These are phyloP conservation scores for Fusarium tjaetaba DNA, from an alignment of 2,329 filamentous ascomycete genomes.

Conservation along the genomic window DNA sequence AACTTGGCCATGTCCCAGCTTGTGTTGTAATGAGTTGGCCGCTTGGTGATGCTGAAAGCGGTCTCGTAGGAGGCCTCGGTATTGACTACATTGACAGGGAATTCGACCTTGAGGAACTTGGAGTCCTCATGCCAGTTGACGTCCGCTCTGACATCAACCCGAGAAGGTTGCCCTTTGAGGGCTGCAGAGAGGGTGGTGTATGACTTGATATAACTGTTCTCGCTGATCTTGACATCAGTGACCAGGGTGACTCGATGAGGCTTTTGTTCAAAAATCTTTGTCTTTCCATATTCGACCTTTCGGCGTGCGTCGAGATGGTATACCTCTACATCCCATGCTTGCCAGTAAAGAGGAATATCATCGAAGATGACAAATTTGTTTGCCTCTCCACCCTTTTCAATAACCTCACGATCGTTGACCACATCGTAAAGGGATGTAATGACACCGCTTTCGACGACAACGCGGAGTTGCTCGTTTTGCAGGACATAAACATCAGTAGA, in stretches of 20 bases:
- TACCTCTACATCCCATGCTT: constrained; percentile 98
- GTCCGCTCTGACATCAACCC: constrained; percentile 81
- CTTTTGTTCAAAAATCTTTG: constrained; percentile 75
- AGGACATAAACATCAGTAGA: constrained; percentile 76
- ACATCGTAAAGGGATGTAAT: constrained; percentile 89
- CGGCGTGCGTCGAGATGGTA: constrained; percentile 90
- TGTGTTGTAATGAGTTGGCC: constrained; percentile 98
- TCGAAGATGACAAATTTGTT: constrained; percentile 96
- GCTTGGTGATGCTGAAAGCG: constrained; percentile 86
- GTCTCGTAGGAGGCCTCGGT: constrained; percentile 96
- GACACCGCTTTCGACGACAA: constrained; percentile 77
- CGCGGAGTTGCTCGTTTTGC: constrained; percentile 78
- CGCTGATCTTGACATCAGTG: constrained; percentile 88
- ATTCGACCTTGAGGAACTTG: constrained; percentile 99
- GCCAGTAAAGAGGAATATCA: constrained; percentile 97
- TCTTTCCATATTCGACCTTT: constrained; percentile 75
- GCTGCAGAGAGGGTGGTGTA: constrained; percentile 82
- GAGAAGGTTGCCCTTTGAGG: constrained; percentile 66
- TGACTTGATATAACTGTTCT: constrained; percentile 85
- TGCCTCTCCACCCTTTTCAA: constrained; percentile 78
- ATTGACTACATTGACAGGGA: constrained; percentile 90
- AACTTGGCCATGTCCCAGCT: constrained; percentile 98
- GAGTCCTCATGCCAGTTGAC: constrained; percentile 98
- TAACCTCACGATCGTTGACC: constrained; percentile 76
- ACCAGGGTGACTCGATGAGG: constrained; percentile 82